Conservation (phyloP, 306 rosid genomes). For the Vigna mungo region DNA sequence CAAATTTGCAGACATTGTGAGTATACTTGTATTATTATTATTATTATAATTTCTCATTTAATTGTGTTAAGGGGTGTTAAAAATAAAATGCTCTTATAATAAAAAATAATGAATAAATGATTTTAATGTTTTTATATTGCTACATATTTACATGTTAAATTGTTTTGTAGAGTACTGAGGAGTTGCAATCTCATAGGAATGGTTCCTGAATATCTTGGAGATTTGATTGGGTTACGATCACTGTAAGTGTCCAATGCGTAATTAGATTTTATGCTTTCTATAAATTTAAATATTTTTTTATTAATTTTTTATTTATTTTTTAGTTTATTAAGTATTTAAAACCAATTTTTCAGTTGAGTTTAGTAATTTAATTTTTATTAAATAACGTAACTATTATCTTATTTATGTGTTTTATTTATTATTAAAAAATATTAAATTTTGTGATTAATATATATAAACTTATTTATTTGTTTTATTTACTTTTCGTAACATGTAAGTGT, state of each 20-base stretch:
- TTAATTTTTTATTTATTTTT: too few relatives aligned
- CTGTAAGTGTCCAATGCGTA: constrained; percentile 50
- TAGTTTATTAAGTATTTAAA: too few relatives aligned
- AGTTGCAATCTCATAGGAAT: constrained; percentile 54
- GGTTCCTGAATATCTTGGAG: constrained; percentile 52
- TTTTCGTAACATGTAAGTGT: background rate
- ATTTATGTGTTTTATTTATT: too few relatives aligned
- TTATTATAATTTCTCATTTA: background rate
- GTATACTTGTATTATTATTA: constrained; percentile 19
- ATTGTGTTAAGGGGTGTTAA: background rate
- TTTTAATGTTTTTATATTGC: background rate
- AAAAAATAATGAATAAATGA: background rate
- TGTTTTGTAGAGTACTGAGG: constrained; percentile 45
- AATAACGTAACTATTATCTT: too few relatives aligned
- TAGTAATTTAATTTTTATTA: too few relatives aligned
- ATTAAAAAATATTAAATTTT: too few relatives aligned
- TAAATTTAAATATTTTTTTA: too few relatives aligned
- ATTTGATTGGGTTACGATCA: constrained; percentile 46
- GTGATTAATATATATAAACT: too few relatives aligned
- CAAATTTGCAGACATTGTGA: constrained; percentile 55
- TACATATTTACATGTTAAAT: background rate
- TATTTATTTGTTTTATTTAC: too few relatives aligned
- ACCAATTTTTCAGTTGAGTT: too few relatives aligned
- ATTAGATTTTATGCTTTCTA: too few relatives aligned
- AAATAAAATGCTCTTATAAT: background rate